Percentiles rank a stretch among this genome's conserved stretches.
These are phyloP conservation scores for Hypoxylon fuscum DNA, from an alignment of 495 filamentous ascomycete genomes.

Conservation along the genomic window DNA sequence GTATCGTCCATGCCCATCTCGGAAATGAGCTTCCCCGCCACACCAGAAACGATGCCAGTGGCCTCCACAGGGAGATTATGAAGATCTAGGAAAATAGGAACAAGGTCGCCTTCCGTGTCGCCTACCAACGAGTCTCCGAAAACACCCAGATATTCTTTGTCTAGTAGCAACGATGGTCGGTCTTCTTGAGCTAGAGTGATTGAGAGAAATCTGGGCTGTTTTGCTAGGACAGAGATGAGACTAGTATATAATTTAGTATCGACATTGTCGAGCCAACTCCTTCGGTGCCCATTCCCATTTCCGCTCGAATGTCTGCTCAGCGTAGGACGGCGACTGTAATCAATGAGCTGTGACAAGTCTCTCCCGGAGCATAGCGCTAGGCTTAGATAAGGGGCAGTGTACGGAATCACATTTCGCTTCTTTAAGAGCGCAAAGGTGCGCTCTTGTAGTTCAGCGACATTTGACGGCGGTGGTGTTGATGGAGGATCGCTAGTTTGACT, in stretches of 20 bases:
- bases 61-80: slow-evolving; percentile 83
- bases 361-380: slow-evolving; percentile 85
- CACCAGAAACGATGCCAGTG: slow-evolving; percentile 92
- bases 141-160: slow-evolving; percentile 72
- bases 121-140: slow-evolving; percentile 79
- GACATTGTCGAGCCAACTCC: slow-evolving; percentile 59
- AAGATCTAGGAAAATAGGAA: slow-evolving; percentile 91
- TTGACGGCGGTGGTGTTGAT: slow-evolving; percentile 79
- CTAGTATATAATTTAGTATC: slow-evolving; percentile 73
- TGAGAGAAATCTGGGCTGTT: slow-evolving; percentile 81
- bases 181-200: slow-evolving; percentile 87
- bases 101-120: slow-evolving; percentile 78
- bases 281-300: slow-evolving; percentile 47
- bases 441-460: slow-evolving; percentile 77
- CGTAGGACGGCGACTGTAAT: slow-evolving; percentile 41
- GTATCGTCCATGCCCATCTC: slow-evolving; percentile 58
- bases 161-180: slow-evolving; percentile 82
- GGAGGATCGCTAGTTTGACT: slow-evolving; percentile 64
- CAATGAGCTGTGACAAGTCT: slow-evolving; percentile 46
- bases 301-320: slow-evolving; percentile 34
- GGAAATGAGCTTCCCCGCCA: slow-evolving; percentile 79
- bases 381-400: slow-evolving; percentile 70
- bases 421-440: slow-evolving; percentile 82
- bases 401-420: slow-evolving; percentile 76
- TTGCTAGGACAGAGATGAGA: slow-evolving; percentile 72